Evolutionary conservation across 2,329 filamentous ascomycete species (phyloP).

Genomic region (Fusarium armeniacum): DNA sequence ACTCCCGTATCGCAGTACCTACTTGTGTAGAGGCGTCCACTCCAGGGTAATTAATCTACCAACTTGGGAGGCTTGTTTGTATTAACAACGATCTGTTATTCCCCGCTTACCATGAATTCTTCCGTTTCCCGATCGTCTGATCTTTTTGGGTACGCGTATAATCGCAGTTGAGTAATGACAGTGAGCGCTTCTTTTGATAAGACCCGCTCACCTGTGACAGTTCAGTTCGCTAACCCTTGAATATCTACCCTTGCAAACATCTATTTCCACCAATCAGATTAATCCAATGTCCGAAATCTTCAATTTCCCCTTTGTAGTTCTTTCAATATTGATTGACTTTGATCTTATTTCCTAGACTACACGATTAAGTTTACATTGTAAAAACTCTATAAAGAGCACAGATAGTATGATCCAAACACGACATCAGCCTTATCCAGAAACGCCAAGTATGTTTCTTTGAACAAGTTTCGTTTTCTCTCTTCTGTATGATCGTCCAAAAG

Average conservation of each 20-base stretch:
- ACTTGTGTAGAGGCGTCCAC: neutral
- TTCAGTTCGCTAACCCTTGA: conserved; percentile 5
- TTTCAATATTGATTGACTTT: conserved; percentile 12
- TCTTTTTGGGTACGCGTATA: conserved; percentile 12
- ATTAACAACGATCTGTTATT: neutral
- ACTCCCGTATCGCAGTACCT: too few species aligned
- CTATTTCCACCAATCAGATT: conserved; percentile 45
- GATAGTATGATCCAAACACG: rapidly evolving
- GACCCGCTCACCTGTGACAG: conserved; percentile 49
- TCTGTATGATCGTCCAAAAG: conserved; percentile 28
- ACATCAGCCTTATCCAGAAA: neutral
- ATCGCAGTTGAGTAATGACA: neutral
- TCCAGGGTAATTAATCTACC: neutral
- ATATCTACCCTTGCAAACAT: conserved; percentile 34
- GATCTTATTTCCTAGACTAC: neutral
- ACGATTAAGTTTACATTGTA: conserved; percentile 17
- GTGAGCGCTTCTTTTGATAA: conserved; percentile 1
- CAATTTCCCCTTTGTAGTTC: neutral
- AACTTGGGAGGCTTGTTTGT: neutral
- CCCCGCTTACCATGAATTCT: neutral
- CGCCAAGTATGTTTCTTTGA: conserved; percentile 12
- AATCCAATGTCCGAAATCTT: neutral
- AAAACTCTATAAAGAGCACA: neutral
- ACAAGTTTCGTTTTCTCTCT: neutral
- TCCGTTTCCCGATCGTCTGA: conserved; percentile 21